These are phyloP conservation scores for Geotrichum carabidarum DNA, from an alignment of 1,139 yeast genomes.

Conservation along the genomic window DNA sequence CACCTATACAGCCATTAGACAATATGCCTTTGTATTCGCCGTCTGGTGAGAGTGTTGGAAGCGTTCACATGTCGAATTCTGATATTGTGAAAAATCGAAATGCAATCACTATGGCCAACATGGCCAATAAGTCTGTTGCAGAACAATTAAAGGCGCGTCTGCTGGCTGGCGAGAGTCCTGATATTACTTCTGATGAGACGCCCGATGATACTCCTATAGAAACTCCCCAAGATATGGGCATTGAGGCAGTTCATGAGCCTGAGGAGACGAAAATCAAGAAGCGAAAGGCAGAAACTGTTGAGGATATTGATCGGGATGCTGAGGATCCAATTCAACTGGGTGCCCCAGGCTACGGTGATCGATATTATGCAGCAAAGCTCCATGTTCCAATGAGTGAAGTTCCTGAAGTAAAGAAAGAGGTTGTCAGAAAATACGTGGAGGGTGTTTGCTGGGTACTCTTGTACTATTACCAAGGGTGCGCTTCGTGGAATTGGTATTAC, in stretches of 20 bases:
- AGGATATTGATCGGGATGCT: slow-evolving; percentile 23
- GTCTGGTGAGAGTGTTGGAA: slow-evolving; percentile 62
- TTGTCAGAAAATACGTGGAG: slow-evolving; percentile 75
- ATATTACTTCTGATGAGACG: slow-evolving; percentile 19
- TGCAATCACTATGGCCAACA: slow-evolving; percentile 66
- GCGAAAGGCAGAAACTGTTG: slow-evolving; percentile 28
- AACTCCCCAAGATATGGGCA: slow-evolving; percentile 16
- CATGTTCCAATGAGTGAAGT: slow-evolving; percentile 53
- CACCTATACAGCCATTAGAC: slow-evolving; percentile 66
- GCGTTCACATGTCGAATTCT: slow-evolving; percentile 61
- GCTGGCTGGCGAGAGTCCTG: slow-evolving; percentile 20
- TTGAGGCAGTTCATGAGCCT: slow-evolving; percentile 20
- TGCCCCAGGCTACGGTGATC: slow-evolving; percentile 80
- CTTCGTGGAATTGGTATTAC: slow-evolving; percentile 97
- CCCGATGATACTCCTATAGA: slow-evolving; percentile 22
- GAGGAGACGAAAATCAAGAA: slow-evolving; percentile 25
- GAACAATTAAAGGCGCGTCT: slow-evolving; percentile 51
- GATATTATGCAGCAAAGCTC: slow-evolving; percentile 79
- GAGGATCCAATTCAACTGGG: slow-evolving; percentile 62
- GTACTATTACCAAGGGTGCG: slow-evolving; percentile 95
- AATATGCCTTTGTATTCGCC: slow-evolving; percentile 74
- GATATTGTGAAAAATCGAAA: slow-evolving; percentile 67
- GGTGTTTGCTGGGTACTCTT: slow-evolving; percentile 93
- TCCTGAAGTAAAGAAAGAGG: slow-evolving; percentile 52
- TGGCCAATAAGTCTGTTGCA: slow-evolving; percentile 70